Evolutionary conservation across 208 protist species (phyloP).

Genomic region (Acanthamoeba culbertsoni): DNA sequence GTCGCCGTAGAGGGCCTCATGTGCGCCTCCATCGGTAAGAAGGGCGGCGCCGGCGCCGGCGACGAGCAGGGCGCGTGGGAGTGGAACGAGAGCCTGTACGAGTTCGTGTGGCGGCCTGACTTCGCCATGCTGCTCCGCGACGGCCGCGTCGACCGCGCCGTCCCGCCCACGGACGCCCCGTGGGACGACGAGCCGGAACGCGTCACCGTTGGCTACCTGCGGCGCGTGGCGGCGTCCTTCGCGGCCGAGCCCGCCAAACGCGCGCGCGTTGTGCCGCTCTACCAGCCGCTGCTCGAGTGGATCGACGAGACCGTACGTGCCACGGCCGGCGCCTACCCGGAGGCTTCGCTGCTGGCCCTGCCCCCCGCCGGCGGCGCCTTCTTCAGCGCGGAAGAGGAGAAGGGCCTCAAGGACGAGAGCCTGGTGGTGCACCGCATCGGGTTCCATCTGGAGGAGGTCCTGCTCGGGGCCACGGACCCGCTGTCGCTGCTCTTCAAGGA

Average conservation of each 20-base stretch:
- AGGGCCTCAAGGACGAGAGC: background rate
- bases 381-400: background rate
- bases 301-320: background rate
- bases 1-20: background rate
- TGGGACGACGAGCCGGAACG: conserved; percentile 10
- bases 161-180: background rate
- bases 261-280: background rate
- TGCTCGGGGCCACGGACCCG: background rate
- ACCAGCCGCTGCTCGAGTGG: background rate
- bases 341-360: too few species aligned
- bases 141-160: background rate
- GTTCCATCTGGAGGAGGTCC: background rate
- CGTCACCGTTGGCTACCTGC: background rate
- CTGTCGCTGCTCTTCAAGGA: conserved; percentile 4
- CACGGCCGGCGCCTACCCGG: background rate
- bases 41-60: background rate
- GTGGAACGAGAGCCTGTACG: background rate
- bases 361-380: too few species aligned
- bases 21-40: conserved; percentile 27
- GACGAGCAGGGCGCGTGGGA: background rate
- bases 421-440: background rate
- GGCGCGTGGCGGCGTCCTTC: background rate
- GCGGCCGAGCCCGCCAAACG: background rate
- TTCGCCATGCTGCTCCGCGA: background rate
- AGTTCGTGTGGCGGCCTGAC: background rate